A percentile compares a stretch with the other conserved stretches of the same genome.
phyloP scores from a whole-genome alignment of 140 eudicot genomes.

The Bidens hawaiensis region DNA sequence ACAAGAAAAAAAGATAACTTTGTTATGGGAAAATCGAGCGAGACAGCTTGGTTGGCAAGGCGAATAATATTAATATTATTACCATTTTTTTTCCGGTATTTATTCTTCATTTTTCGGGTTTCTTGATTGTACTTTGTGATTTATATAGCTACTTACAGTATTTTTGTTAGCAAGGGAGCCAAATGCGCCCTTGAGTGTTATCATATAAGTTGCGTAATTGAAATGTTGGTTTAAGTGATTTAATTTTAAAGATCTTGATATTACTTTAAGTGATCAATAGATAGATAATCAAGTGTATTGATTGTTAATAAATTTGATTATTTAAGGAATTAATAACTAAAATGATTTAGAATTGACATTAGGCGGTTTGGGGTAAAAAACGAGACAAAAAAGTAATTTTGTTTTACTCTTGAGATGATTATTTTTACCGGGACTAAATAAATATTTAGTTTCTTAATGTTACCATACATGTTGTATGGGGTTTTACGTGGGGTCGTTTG shows the following conservation, averaged over 20 bases:
- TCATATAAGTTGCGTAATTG: constrained; percentile 15
- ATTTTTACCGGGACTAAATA: background rate
- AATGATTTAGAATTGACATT: background rate
- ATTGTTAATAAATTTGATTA: background rate
- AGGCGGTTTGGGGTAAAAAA: too few relatives aligned
- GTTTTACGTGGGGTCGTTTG: too few relatives aligned
- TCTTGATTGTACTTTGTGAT: constrained; percentile 25
- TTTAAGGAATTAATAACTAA: background rate
- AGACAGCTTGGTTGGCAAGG: constrained; percentile 76
- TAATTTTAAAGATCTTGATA: background rate
- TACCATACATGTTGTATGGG: too few relatives aligned
- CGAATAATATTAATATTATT: constrained; percentile 20
- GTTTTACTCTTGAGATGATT: background rate
- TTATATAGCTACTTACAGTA: constrained; percentile 28
- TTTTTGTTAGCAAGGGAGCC: constrained; percentile 24
- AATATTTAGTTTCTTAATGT: too few relatives aligned
- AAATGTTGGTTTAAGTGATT: background rate
- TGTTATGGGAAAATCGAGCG: constrained; percentile 75
- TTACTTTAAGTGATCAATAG: background rate
- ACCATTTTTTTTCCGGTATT: background rate
- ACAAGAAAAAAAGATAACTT: constrained; percentile 70
- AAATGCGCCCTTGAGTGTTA: constrained; percentile 21
- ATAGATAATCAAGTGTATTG: background rate
- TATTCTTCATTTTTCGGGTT: constrained; percentile 2
- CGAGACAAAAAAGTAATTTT: background rate